phyloP scores from a whole-genome alignment of 805 yeast genomes.

The Isabelozyma gotoi region DNA sequence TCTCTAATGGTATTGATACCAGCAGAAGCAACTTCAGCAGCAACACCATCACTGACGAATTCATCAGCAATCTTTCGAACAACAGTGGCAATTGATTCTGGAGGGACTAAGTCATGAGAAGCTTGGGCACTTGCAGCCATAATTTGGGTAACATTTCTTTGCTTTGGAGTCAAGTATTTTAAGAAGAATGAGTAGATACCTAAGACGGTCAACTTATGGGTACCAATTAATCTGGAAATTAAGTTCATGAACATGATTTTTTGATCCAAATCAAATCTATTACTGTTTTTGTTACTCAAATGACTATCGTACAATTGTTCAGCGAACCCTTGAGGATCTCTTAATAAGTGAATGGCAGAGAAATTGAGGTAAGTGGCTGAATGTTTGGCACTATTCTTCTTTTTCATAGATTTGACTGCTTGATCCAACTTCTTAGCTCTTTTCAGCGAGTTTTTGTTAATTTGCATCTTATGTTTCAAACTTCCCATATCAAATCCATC shows the following conservation, averaged over 20 bases:
- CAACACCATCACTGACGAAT: constrained; percentile 97
- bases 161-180: constrained; percentile 92
- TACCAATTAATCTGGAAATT: constrained; percentile 86
- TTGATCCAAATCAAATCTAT: constrained; percentile 80
- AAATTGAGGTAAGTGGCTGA: constrained; percentile 78
- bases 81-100: constrained; percentile 78
- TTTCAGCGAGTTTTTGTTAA: constrained; percentile 79
- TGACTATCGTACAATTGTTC: constrained; percentile 76
- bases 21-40: constrained; percentile 96
- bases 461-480: constrained; percentile 75
- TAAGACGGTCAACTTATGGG: constrained; percentile 87
- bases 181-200: constrained; percentile 88
- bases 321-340: constrained; percentile 98
- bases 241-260: constrained; percentile 85
- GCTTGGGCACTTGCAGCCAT: constrained; percentile 98
- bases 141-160: constrained; percentile 88
- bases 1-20: constrained; percentile 96
- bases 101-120: constrained; percentile 95
- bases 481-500: constrained; percentile 70
- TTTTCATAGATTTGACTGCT: constrained; percentile 69
- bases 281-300: constrained; percentile 64
- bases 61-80: constrained; percentile 95
- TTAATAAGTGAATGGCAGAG: constrained; percentile 87
- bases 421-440: constrained; percentile 76
- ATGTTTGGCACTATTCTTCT: constrained; percentile 54